Evolutionary conservation across 495 filamentous ascomycete genomes (phyloP).

Genomic region (Penicillium desertorum): DNA sequence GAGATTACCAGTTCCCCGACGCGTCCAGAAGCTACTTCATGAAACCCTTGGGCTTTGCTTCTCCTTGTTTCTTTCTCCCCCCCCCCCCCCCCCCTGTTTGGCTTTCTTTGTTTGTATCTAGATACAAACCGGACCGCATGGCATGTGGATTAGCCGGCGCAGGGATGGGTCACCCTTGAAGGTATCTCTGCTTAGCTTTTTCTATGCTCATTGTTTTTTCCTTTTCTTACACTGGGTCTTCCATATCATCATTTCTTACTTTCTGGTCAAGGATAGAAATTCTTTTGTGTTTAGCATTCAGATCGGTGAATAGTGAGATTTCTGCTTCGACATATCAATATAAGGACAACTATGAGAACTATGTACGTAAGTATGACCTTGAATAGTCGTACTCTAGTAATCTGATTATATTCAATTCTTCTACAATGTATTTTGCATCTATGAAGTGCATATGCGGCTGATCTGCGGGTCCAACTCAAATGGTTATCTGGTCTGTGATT

Average conservation of each 20-base stretch:
- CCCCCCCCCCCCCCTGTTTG: conserved; percentile 2
- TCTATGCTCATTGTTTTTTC: conserved; percentile 3
- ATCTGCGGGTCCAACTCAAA: neutral
- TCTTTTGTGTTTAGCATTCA: conserved; percentile 1
- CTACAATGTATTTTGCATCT: neutral
- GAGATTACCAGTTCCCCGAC: conserved; percentile 32
- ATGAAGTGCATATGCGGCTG: neutral
- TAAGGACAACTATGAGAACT: neutral
- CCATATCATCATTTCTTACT: conserved; percentile 15
- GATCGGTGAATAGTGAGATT: neutral
- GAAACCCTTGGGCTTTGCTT: conserved; percentile 6
- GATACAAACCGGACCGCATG: conserved; percentile 20
- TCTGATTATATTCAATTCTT: neutral
- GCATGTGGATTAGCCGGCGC: conserved; percentile 28
- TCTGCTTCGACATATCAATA: neutral
- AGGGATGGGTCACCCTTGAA: conserved; percentile 4
- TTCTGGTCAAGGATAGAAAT: conserved; percentile 3
- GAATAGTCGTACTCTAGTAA: neutral
- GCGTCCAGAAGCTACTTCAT: conserved; percentile 34
- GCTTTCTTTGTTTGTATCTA: conserved; percentile 9
- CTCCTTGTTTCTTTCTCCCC: conserved; percentile 1
- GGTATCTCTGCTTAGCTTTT: conserved; percentile 8
- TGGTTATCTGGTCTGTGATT: conserved; percentile 6
- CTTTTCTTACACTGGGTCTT: conserved; percentile 3
- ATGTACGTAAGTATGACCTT: neutral